Evolutionary conservation across 768 basidiomycete species (phyloP).

Genomic region (Phlebiopsis flavidoalba): DNA sequence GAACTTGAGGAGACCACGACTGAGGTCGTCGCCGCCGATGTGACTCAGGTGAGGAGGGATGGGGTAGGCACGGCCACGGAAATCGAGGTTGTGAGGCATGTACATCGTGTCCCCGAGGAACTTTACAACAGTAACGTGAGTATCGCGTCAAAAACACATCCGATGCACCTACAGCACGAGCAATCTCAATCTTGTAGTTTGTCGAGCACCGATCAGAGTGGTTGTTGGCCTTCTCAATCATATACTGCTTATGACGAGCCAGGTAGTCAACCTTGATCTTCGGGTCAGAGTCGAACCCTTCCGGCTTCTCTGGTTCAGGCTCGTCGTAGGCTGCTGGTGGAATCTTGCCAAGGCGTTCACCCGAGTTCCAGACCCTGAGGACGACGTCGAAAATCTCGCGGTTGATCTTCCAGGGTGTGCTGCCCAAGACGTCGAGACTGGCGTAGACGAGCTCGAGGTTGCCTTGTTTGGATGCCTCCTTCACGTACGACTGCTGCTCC

Average conservation of each 20-base stretch:
- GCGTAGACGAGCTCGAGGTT: conserved; percentile 83
- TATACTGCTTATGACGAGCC: conserved; percentile 47
- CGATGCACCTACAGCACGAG: conserved; percentile 62
- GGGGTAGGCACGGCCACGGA: conserved; percentile 95
- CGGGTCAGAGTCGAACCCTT: conserved; percentile 44
- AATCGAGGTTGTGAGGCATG: conserved; percentile 94
- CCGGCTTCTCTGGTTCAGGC: conserved; percentile 56
- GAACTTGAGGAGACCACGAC: conserved; percentile 82
- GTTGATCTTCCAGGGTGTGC: conserved; percentile 90
- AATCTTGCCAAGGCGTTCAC: conserved; percentile 76
- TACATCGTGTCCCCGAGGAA: conserved; percentile 88
- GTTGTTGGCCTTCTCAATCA: conserved; percentile 65
- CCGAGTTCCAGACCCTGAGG: conserved; percentile 76
- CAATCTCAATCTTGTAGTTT: conserved; percentile 97
- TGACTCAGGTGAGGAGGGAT: conserved; percentile 94
- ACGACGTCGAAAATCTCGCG: conserved; percentile 49
- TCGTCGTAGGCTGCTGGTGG: conserved; percentile 67
- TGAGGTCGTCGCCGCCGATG: conserved; percentile 89
- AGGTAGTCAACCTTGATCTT: conserved; percentile 51
- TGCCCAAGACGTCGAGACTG: conserved; percentile 84
- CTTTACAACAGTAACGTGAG: conserved; percentile 29
- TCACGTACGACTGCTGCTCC: conserved; percentile 79
- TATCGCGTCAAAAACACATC: background rate
- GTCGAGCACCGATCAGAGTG: conserved; percentile 90
- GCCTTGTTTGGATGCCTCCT: conserved; percentile 65